Percentiles rank a stretch among this genome's conserved stretches.
These are phyloP conservation scores for Globisporangium mamillatum DNA, from an alignment of 352 stramenopile genomes.

Conservation along the genomic window DNA sequence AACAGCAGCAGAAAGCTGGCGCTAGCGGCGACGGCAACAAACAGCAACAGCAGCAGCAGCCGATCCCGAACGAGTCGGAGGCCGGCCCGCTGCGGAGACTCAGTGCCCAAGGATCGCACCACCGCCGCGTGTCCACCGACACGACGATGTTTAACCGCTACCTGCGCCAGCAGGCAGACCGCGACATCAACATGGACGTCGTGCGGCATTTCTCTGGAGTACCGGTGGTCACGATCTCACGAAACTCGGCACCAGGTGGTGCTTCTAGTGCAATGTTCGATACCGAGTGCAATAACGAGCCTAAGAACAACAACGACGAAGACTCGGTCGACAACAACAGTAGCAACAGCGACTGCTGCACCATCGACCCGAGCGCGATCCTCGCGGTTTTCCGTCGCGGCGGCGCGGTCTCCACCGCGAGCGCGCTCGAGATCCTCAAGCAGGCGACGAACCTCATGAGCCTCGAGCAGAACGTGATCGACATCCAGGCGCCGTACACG, in stretches of 20 bases:
- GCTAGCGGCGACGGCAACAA: neutral
- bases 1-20: slow-evolving; percentile 10
- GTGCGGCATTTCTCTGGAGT: slow-evolving; percentile 58
- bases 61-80: slow-evolving; percentile 34
- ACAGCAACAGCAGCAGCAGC: slow-evolving; percentile 12
- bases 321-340: slow-evolving; percentile 19
- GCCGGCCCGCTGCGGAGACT: slow-evolving; percentile 52
- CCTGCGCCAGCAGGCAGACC: slow-evolving; percentile 52
- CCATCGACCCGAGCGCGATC: slow-evolving; percentile 35
- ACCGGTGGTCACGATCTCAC: slow-evolving; percentile 41
- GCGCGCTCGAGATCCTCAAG: slow-evolving; percentile 56
- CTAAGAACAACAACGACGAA: slow-evolving; percentile 29
- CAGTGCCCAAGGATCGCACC: slow-evolving; percentile 51
- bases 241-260: neutral
- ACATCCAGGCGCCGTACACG: slow-evolving; percentile 45
- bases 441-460: slow-evolving; percentile 57
- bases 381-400: slow-evolving; percentile 38
- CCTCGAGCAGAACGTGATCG: slow-evolving; percentile 56
- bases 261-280: neutral
- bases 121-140: slow-evolving; percentile 70
- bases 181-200: slow-evolving; percentile 50
- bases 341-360: neutral
- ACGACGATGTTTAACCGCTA: slow-evolving; percentile 65
- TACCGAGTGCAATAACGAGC: slow-evolving; percentile 11
- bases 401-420: slow-evolving; percentile 39